Base-by-base conservation (phyloP, 441 rosid species). In the Geranium incanum region DNA sequence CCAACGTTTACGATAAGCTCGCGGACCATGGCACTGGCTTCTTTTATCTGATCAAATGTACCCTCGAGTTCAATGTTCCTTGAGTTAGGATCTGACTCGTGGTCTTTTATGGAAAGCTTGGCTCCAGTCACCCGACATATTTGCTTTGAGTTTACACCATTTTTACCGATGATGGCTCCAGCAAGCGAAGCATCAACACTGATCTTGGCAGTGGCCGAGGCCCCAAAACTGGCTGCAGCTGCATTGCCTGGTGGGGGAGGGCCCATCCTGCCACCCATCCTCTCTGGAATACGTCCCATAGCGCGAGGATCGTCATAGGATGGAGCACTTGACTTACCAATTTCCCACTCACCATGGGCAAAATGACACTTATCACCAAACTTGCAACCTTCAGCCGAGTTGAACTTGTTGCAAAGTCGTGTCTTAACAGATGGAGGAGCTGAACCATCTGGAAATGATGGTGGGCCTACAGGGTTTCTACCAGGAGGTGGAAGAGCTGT, bases 21-120 rank as follows among this genome's bases (percentile, higher is more conserved):
- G 3, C 85, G 86, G 64, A 94, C 99, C 97, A 92, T 94, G 19
- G 87, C 90, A 16, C 91, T 89, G 11, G 97, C 99, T 85, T 89
- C 91, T 68, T 86, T 87, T 68, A 94, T 94, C 87, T 94, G 99
- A 79, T 92, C 97, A 48, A 89, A 88, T 59, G 95, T 82, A 59
- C 99, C 99, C 82, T 94, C 97, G 1, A 94, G 90, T 80, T 90
- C 97, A 70, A 94, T 92, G 83, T 90, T 92, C 86, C 88, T 89
- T 74, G 84, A 74, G 75, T 82, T 87, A 0, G 97, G 90, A 68
- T 94, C 94, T 0, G 84, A 68, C 67, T 94, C 97, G 36, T 90
- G 91, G 18, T 94, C 97, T 68, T 91, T 83, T 39, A 94, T 92
- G 6, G 95, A 88, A 67, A 94, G 85, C 79, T 90, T 94, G 70